phyloP scores from a whole-genome alignment of 345 rosid species.

The Linum usitatissimum region DNA sequence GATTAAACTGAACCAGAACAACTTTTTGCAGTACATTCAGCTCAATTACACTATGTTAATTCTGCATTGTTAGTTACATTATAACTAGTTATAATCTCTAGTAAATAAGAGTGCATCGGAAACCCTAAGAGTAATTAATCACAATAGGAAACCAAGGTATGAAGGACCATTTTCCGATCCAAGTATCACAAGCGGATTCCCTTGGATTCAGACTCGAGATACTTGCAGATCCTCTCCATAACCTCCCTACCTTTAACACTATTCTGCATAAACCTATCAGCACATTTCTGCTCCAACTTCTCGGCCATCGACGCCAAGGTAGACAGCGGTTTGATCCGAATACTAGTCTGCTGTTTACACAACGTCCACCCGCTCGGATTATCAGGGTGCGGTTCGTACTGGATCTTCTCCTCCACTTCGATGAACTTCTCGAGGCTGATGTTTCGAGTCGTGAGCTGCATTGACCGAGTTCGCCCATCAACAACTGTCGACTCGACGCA shows the following conservation, averaged over 20 bases:
- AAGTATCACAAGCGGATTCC: constrained; percentile 36
- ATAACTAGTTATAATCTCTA: background rate
- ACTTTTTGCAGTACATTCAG: background rate
- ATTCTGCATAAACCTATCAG: constrained; percentile 85
- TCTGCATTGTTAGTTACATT: background rate
- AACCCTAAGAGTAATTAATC: background rate
- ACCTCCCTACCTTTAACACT: constrained; percentile 88
- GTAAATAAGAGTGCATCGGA: background rate
- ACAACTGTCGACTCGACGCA: constrained; percentile 84
- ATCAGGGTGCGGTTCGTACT: constrained; percentile 82
- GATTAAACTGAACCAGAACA: background rate
- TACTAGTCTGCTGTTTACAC: constrained; percentile 84
- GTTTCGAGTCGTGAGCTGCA: constrained; percentile 80
- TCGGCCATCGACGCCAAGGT: constrained; percentile 95
- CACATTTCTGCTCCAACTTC: constrained; percentile 85
- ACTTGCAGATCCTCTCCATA: constrained; percentile 93
- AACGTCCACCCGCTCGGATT: constrained; percentile 68
- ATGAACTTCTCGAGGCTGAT: constrained; percentile 79
- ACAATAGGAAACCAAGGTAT: too few relatives aligned
- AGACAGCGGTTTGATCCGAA: constrained; percentile 76
- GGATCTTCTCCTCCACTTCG: constrained; percentile 82
- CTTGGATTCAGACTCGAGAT: constrained; percentile 80
- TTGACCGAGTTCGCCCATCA: constrained; percentile 62
- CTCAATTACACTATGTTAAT: background rate
- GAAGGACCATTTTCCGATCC: background rate